Evolutionary conservation across 108 stramenopile genomes (phyloP).

Genomic region (Pseudonitzschia multiseries): DNA sequence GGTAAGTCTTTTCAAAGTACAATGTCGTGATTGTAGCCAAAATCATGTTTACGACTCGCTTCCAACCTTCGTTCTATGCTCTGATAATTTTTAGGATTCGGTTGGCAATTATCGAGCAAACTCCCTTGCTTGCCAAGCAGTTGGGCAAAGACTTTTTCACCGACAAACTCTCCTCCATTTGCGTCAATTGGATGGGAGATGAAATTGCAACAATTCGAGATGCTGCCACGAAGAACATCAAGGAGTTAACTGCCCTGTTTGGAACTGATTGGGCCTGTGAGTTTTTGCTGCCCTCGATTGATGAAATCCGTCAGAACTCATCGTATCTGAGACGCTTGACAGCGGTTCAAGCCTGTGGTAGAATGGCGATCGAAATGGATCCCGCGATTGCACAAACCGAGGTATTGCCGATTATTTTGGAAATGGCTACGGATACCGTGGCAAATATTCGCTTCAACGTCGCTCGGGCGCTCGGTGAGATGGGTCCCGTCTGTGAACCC

Average conservation of each 20-base stretch:
- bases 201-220: constrained; percentile 88
- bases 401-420: constrained; percentile 85
- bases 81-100: constrained; percentile 63
- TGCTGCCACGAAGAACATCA: constrained; percentile 90
- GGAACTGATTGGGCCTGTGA: constrained; percentile 93
- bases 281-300: constrained; percentile 84
- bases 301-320: constrained; percentile 65
- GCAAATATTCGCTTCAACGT: constrained; percentile 98
- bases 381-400: constrained; percentile 51
- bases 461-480: constrained; percentile 80
- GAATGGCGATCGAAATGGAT: constrained; percentile 82
- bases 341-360: constrained; percentile 84
- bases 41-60: not conserved
- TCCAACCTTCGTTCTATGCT: constrained; percentile 2
- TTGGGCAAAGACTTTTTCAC: constrained; percentile 90
- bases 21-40: not conserved
- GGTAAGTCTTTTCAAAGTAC: constrained; percentile 15
- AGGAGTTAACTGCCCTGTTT: constrained; percentile 80
- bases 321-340: constrained; percentile 90
- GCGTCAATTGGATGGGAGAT: constrained; percentile 94
- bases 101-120: constrained; percentile 92
- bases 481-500: constrained; percentile 64
- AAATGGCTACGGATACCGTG: constrained; percentile 91
- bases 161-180: constrained; percentile 78
- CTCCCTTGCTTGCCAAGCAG: constrained; percentile 92